Base-by-base conservation (phyloP, 805 yeast species). In the Kregervanrija delftensis region DNA sequence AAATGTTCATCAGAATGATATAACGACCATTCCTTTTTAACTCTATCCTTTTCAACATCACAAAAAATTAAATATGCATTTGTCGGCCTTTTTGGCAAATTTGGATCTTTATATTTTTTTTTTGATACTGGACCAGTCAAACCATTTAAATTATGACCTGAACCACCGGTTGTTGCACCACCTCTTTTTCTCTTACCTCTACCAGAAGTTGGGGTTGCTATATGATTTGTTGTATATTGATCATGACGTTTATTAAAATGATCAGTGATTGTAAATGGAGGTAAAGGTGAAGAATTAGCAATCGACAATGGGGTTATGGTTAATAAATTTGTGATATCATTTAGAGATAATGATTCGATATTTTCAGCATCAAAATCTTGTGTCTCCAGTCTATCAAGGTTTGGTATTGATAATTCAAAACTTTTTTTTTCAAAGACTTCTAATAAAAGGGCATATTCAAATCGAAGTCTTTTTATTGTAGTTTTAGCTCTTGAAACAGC, bases 1-100 rank as follows among this genome's bases (percentile, higher is more conserved):
- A 66, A 66, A 14, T 66, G 69, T 30, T 72, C 69, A 9, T 80
- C 81, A 3, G 77, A 74, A 41, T 70, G 69, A 41, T 61, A 64
- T n/a, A 64, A 63, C 49, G 77, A 84, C 42, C 80, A 69, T 49
- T 75, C 77, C 41, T 74, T 71, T 49, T 77, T 79, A 34, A 87
- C 74, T 41, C 74, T 70, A 39, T 86, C 96, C 63, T 86, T 86
- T 57, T 87, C 95, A 66, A 76, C 67, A 47, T 90, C 97, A 64
- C 96, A 90, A 58, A 84, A 89, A 34, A 87, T 76, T 49, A 87
- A 69, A 57, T 89, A 90, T 5, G 96, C 96, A 62, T 89, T 90
- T 3, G 93, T 83, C 5, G 96, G 96, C 56, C 95, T 73, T 55
- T 85, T 87, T 15, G 96, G 97, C 56, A 83, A 73, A 53, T 80